These are phyloP conservation scores for Lepidium africanum DNA, from an alignment of 345 rosid species.

Conservation along the genomic window DNA sequence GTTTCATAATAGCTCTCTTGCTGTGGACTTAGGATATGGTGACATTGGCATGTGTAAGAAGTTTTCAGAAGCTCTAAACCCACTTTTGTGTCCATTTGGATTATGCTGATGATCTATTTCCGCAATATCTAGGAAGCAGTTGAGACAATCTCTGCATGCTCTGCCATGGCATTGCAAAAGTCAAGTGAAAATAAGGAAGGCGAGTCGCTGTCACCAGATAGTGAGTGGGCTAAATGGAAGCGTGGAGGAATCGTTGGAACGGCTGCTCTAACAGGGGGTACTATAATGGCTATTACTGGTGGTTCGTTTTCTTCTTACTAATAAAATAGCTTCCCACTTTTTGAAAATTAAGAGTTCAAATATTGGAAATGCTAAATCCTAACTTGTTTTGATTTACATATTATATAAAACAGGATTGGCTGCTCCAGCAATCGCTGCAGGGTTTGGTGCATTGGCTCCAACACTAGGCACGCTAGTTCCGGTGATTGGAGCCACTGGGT, in stretches of 20 bases:
- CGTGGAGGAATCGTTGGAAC: slow-evolving; percentile 97
- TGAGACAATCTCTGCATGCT: slow-evolving; percentile 80
- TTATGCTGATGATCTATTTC: neutral
- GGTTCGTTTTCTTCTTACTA: slow-evolving; percentile 37
- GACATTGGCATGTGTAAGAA: neutral
- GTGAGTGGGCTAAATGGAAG: slow-evolving; percentile 73
- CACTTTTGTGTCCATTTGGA: neutral
- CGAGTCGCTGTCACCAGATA: slow-evolving; percentile 38
- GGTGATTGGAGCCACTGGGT: slow-evolving; percentile 91
- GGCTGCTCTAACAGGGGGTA: slow-evolving; percentile 94
- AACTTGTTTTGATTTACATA: neutral
- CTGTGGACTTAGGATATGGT: neutral
- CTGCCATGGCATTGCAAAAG: slow-evolving; percentile 80
- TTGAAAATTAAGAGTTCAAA: neutral
- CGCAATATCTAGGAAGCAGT: slow-evolving; percentile 27
- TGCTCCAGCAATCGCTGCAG: slow-evolving; percentile 99
- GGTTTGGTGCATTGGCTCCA: slow-evolving; percentile 90
- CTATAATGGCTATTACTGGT: slow-evolving; percentile 91
- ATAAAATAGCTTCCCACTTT: neutral
- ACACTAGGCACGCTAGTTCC: slow-evolving; percentile 84
- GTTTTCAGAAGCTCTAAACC: neutral
- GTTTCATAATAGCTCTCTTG: neutral
- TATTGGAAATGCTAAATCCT: neutral
- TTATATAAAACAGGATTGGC: slow-evolving; percentile 60
- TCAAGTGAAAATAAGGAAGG: slow-evolving; percentile 52